Conservation (phyloP, 1,284 basidiomycete genomes). For the Tilletiaria anomala region DNA sequence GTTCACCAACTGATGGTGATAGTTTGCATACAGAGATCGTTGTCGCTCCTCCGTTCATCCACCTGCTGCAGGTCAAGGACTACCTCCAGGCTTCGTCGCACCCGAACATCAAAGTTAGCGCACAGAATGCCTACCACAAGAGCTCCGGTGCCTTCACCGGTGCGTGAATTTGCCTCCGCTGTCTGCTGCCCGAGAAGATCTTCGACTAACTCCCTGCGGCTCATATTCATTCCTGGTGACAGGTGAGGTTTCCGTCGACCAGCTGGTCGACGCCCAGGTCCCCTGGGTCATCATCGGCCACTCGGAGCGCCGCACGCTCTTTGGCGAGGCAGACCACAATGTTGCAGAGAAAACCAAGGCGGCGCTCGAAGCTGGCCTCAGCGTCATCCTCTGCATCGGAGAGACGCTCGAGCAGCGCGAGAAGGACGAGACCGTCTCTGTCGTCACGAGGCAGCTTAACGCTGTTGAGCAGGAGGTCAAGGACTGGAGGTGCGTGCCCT, state of each 20-base stretch:
- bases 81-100: constrained; percentile 12
- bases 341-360: constrained; percentile 67
- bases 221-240: too few species aligned
- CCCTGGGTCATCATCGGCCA: constrained; percentile 95
- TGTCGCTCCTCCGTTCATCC: constrained; percentile 32
- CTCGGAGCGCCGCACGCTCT: constrained; percentile 85
- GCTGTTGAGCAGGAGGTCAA: constrained; percentile 55
- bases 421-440: constrained; percentile 57
- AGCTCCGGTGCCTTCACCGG: constrained; percentile 82
- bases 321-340: constrained; percentile 69
- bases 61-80: constrained; percentile 31
- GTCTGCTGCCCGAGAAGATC: constrained; percentile 55
- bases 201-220: too few species aligned
- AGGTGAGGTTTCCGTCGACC: constrained; percentile 36
- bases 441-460: constrained; percentile 69
- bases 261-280: constrained; percentile 70
- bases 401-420: constrained; percentile 87
- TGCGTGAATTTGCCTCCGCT: too few species aligned
- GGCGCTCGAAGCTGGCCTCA: constrained; percentile 60
- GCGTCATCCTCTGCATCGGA: constrained; percentile 88
- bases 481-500: constrained; percentile 59
- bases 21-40: constrained; percentile 38
- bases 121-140: constrained; percentile 84
- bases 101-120: constrained; percentile 48
- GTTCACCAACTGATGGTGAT: too few species aligned